Percentiles rank a stretch among this genome's conserved stretches.
These are phyloP conservation scores for Yamadazyma sp. DNA, from an alignment of 805 yeast species.

Conservation along the genomic window DNA sequence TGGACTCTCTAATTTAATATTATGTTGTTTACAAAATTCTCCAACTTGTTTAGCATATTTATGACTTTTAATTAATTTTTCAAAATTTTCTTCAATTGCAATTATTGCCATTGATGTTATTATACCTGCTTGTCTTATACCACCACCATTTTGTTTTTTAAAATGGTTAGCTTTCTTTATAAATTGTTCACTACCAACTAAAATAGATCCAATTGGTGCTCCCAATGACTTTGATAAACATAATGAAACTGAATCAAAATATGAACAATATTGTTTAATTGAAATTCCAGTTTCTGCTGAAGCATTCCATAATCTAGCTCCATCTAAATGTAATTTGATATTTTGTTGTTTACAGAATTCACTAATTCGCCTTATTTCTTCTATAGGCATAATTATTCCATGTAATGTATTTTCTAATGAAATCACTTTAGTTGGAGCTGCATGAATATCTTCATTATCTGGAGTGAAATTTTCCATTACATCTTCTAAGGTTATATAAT, in stretches of 20 bases:
- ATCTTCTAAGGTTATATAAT: slow-evolving; percentile 47
- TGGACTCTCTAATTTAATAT: slow-evolving; percentile 65
- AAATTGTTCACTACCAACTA: slow-evolving; percentile 63
- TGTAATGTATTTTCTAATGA: slow-evolving; percentile 87
- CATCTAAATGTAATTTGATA: slow-evolving; percentile 78
- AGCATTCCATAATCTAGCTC: slow-evolving; percentile 97
- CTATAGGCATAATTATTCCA: slow-evolving; percentile 77
- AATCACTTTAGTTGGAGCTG: slow-evolving; percentile 82
- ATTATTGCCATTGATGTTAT: slow-evolving; percentile 76
- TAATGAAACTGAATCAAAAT: slow-evolving; percentile 85
- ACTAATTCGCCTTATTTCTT: slow-evolving; percentile 69
- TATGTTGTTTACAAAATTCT: slow-evolving; percentile 48
- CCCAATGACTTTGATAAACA: slow-evolving; percentile 89
- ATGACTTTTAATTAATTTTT: slow-evolving; percentile 51
- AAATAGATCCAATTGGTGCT: slow-evolving; percentile 88
- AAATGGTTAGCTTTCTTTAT: slow-evolving; percentile 77
- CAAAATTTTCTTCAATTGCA: slow-evolving; percentile 73
- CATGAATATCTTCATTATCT: slow-evolving; percentile 81
- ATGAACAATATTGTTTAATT: slow-evolving; percentile 64
- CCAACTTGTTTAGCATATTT: slow-evolving; percentile 52
- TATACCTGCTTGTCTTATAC: slow-evolving; percentile 85
- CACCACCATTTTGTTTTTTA: slow-evolving; percentile 92
- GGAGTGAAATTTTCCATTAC: slow-evolving; percentile 57
- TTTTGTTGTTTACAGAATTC: slow-evolving; percentile 61
- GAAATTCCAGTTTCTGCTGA: slow-evolving; percentile 67